Conservation (phyloP, 2,329 filamentous ascomycete genomes). For the Zalaria sp. region DNA sequence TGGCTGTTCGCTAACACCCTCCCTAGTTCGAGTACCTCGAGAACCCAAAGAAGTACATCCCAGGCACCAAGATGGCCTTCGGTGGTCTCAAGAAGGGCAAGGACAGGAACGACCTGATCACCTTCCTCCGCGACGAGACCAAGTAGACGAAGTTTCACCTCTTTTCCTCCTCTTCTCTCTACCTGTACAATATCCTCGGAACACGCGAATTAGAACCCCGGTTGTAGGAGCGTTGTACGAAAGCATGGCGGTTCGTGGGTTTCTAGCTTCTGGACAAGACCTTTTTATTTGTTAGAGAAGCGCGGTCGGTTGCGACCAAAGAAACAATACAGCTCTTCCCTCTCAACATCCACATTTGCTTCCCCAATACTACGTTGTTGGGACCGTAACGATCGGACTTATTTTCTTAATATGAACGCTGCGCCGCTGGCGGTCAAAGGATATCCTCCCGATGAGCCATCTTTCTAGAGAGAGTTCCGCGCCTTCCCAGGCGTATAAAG, state of each 20-base stretch:
- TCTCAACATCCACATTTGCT: not conserved
- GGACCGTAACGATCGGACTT: no score
- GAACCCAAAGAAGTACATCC: conserved; percentile 99
- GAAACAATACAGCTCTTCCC: conserved; percentile 4
- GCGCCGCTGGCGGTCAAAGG: no score
- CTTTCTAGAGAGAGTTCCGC: no score
- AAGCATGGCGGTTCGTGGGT: conserved; percentile 5
- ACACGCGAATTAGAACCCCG: conserved; percentile 3
- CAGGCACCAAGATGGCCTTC: conserved; percentile 99
- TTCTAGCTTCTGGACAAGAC: not conserved
- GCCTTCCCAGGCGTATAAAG: no score
- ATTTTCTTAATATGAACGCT: no score
- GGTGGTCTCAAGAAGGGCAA: conserved; percentile 99
- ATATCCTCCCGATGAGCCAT: no score
- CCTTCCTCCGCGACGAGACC: conserved; percentile 58
- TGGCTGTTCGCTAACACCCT: not conserved
- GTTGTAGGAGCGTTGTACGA: conserved; percentile 1
- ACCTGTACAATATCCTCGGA: not conserved
- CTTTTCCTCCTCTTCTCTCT: conserved; percentile 1
- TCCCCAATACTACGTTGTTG: no score
- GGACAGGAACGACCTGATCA: conserved; percentile 98
- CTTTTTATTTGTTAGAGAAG: conserved; percentile 1
- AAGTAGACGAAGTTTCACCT: conserved; percentile 40
- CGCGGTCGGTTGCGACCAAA: not conserved
- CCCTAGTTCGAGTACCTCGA: conserved; percentile 88